Conservation (phyloP, 2,329 filamentous ascomycete genomes). For the Coniella lustricola region DNA sequence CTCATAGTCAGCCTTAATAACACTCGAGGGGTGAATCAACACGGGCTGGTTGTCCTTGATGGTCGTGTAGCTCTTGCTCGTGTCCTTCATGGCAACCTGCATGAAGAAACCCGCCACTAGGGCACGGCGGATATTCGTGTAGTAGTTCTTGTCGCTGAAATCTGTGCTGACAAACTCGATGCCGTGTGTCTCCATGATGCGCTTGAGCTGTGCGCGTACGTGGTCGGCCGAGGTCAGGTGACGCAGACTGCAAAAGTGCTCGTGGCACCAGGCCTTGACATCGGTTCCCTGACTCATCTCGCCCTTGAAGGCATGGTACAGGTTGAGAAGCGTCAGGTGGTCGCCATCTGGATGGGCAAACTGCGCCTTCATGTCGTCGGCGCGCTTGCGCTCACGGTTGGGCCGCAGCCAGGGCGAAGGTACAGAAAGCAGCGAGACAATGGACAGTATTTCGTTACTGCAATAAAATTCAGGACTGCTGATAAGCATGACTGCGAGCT, state of each 20-base stretch:
- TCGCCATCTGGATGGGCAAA: conserved; percentile 93
- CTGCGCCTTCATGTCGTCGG: conserved; percentile 93
- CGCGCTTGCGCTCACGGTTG: conserved; percentile 74
- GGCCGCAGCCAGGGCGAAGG: conserved; percentile 91
- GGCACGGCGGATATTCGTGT: conserved; percentile 90
- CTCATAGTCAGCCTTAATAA: conserved; percentile 79
- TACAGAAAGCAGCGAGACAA: conserved; percentile 88
- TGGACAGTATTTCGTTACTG: conserved; percentile 94
- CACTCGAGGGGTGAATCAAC: conserved; percentile 86
- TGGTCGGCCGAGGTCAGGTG: conserved; percentile 90
- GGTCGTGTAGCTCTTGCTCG: conserved; percentile 85
- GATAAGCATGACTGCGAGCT: conserved; percentile 95
- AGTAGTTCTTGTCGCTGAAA: conserved; percentile 95
- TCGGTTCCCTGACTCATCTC: conserved; percentile 59
- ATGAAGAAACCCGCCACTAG: conserved; percentile 97
- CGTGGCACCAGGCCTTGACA: conserved; percentile 87
- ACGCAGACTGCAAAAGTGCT: conserved; percentile 88
- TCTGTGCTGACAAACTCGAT: conserved; percentile 81
- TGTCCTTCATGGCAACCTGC: conserved; percentile 95
- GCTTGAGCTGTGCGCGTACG: conserved; percentile 82
- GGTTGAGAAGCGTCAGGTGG: conserved; percentile 92
- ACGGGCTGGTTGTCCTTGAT: conserved; percentile 96
- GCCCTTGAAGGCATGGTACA: conserved; percentile 94
- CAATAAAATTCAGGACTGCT: conserved; percentile 97
- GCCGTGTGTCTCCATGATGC: conserved; percentile 92